Conservation (phyloP, 768 basidiomycete species). For the Tulasnella sp. region DNA sequence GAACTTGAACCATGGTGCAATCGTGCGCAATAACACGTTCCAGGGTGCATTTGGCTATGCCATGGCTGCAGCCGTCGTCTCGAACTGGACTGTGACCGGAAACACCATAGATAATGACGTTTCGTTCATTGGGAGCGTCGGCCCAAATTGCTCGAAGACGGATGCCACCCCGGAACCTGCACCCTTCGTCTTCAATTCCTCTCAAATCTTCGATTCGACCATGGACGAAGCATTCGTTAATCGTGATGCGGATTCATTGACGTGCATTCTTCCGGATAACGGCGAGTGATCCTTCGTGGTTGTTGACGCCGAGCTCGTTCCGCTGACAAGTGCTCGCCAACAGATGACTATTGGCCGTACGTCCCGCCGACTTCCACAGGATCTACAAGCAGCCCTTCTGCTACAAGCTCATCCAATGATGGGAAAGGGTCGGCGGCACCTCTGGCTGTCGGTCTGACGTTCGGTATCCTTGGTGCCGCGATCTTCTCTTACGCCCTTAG, state of each 20-base stretch:
- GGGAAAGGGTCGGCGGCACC: neutral
- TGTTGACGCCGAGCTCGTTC: neutral
- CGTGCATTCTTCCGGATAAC: slow-evolving; percentile 55
- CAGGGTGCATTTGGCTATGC: slow-evolving; percentile 52
- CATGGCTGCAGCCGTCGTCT: slow-evolving; percentile 55
- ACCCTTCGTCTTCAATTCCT: slow-evolving; percentile 51
- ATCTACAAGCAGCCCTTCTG: too few species aligned
- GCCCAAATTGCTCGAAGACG: slow-evolving; percentile 51
- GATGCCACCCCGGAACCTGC: slow-evolving; percentile 47
- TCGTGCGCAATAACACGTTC: slow-evolving; percentile 45
- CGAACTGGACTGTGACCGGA: slow-evolving; percentile 56
- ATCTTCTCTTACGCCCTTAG: slow-evolving; percentile 16
- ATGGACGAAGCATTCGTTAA: slow-evolving; percentile 52
- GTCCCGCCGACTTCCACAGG: slow-evolving; percentile 34
- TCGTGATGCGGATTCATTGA: slow-evolving; percentile 48
- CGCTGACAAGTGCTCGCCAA: neutral
- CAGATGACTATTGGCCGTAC: slow-evolving; percentile 28
- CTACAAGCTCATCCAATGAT: slow-evolving; percentile 27
- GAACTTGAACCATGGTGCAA: slow-evolving; percentile 48
- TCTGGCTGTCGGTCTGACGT: slow-evolving; percentile 46
- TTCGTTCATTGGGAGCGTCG: slow-evolving; percentile 62
- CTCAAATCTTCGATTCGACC: slow-evolving; percentile 35
- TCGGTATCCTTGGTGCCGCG: slow-evolving; percentile 40
- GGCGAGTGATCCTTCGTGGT: slow-evolving; percentile 38
- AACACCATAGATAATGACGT: slow-evolving; percentile 61